Evolutionary conservation across 148 eudicot species (phyloP), one percentile per base, ranked within the genome.

Genomic region (Vaccinium macrocarpon): DNA sequence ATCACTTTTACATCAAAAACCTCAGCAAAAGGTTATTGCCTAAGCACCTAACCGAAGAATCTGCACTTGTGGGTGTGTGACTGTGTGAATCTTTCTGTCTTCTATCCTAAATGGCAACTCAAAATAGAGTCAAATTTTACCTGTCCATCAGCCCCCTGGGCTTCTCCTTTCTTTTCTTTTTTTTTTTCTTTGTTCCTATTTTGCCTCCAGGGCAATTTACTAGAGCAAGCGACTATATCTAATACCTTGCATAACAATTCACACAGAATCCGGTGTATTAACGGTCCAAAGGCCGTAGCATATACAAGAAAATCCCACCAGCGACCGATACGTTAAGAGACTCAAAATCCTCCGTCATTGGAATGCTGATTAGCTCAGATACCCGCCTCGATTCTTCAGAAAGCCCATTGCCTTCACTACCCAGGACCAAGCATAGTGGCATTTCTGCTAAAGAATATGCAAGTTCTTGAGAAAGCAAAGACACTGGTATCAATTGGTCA

Each of bases 321-420:
- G 98, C 98, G 38, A 96, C 98, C 2, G 97, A 93, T 32, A 93
- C 96, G 86, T 96, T 95, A n/a, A 95, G 93, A 70, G 98, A 95
- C 88, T 95, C 98, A 8, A 92, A 95, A 56, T 92, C 85, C 23
- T 91, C 90, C 0, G 90, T 87, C 99, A 95, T 96, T 52, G 91
- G 97, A 81, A 96, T 96, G 89, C 92, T 91, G 73, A 96, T 88
- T 61, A 96, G 92, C 85, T 93, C 92, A 79, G 91, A 91, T 25
- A 81, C 85, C 55, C 84, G 81, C 88, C 61, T 90, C n/a, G 95
- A 86, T 84, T 78, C 84, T 76, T 86, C 89, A 7, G 99, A 91
- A 82, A 96, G 92, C 29, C 99, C 99, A 53, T 80, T 84, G 23
- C 99, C 99, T 88, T 96, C 97, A 1, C 92, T 91, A 76, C 99